Percentiles rank a stretch among this genome's conserved stretches.
Conservation (phyloP, 164 flowering plant species). For the Pachysandra terminalis region DNA sequence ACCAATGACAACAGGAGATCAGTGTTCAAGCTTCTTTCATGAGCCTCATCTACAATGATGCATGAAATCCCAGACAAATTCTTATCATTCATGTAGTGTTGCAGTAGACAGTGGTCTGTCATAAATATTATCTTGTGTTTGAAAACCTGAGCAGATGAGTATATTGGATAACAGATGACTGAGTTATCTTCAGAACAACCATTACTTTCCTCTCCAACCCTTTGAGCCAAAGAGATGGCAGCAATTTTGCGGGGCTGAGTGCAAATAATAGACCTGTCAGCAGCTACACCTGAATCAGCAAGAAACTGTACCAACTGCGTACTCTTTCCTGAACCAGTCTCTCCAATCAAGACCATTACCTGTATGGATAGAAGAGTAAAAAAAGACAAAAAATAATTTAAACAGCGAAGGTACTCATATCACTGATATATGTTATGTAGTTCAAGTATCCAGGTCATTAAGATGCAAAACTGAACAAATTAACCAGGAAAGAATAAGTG, state of each 20-base stretch:
- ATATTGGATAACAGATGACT: slow-evolving; percentile 44
- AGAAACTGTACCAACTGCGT: slow-evolving; percentile 93
- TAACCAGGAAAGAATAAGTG: too few species aligned
- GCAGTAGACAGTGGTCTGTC: slow-evolving; percentile 91
- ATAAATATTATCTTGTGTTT: slow-evolving; percentile 55
- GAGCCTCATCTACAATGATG: slow-evolving; percentile 94
- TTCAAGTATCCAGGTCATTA: background rate
- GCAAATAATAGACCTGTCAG: slow-evolving; percentile 56
- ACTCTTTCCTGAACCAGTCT: slow-evolving; percentile 99
- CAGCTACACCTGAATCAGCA: slow-evolving; percentile 72
- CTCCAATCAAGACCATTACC: slow-evolving; percentile 85
- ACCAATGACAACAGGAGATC: slow-evolving; percentile 84
- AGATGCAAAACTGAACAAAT: too few species aligned
- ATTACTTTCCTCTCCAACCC: slow-evolving; percentile 72
- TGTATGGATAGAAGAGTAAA: slow-evolving; percentile 19
- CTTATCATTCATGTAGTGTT: slow-evolving; percentile 73
- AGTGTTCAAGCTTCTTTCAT: slow-evolving; percentile 95
- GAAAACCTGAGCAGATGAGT: slow-evolving; percentile 45
- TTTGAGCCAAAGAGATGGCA: slow-evolving; percentile 67
- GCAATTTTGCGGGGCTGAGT: slow-evolving; percentile 98
- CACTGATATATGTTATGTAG: background rate
- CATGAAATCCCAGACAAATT: slow-evolving; percentile 61
- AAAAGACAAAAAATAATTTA: background rate
- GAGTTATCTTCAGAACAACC: slow-evolving; percentile 67
- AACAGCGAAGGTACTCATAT: slow-evolving; percentile 6